Evolutionary conservation across 225 moss, liverwort and hornwort species (phyloP), one percentile per base, ranked within the genome.

Genomic region (Rhytidiadelphus loreus): DNA sequence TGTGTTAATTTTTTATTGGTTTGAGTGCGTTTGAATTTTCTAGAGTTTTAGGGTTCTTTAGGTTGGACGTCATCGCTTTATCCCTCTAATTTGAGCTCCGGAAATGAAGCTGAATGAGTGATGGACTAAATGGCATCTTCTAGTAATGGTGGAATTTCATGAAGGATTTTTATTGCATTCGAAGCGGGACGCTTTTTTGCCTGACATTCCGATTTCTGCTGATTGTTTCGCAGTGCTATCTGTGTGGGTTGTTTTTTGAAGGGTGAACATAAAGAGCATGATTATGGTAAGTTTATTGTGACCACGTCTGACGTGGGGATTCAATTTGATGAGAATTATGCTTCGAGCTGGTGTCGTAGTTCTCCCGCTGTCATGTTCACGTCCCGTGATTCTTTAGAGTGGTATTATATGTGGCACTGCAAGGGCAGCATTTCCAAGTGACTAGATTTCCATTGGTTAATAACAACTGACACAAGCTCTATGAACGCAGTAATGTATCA

Each of bases 401-500:
- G 72, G 30, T 39, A 43, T 41, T 41, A 19, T 39, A 12, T 41
- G 26, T 81, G 56, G 56, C 62, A 72, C 9, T 59, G 64, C 41
- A 68, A 59, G 81, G 58, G 65, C 59, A 81, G 39, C 71, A 88
- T 60, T 84, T 80, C 28, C 55, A 74, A 41, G 69, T 84, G 75
- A 55, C 76, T 75, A 53, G 83, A 53, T 52, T 74, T 53, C 53
- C 82, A 26, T 87, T 71, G 70, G 75, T 41, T 86, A 76, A 50
- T 56, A 25, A 55, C 80, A 89, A 85, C 87, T 92, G 79, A 91
- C 87, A 46, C 76, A 73, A 50, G 60, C 56, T 81, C 82, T 89
- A 43, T 85, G 73, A 78, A 88, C 22, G 92, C 98, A 99, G 98
- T 99, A 79, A 95, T 99, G 98, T 99, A 99, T 89, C 96, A 96